phyloP scores from a whole-genome alignment of 176 grass and related monocot species.

The Tillandsia leiboldiana region DNA sequence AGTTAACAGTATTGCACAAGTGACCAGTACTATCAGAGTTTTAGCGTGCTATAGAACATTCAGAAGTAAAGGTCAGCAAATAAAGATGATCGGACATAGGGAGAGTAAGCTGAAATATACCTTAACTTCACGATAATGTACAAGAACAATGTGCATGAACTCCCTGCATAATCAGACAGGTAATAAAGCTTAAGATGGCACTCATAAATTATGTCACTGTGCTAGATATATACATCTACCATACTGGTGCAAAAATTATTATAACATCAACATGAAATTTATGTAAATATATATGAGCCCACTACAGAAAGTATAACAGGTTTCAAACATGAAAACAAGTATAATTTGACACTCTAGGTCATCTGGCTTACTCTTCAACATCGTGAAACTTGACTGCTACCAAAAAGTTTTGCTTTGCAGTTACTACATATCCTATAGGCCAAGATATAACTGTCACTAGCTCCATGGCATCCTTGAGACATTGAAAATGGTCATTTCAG shows the following conservation, averaged over 20 bases:
- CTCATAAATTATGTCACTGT: background rate
- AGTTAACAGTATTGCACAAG: background rate
- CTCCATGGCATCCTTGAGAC: too few species aligned
- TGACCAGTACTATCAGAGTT: too few species aligned
- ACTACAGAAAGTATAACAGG: background rate
- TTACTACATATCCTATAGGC: too few species aligned
- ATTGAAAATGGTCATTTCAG: too few species aligned
- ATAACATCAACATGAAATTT: background rate
- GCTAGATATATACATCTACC: too few species aligned
- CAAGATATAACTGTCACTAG: too few species aligned
- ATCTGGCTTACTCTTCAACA: background rate
- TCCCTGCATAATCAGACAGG: slow-evolving; percentile 48
- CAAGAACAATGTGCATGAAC: slow-evolving; percentile 95
- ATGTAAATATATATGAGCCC: too few species aligned
- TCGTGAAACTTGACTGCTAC: too few species aligned
- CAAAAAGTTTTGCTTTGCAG: too few species aligned
- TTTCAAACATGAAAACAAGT: background rate
- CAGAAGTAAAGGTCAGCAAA: too few species aligned
- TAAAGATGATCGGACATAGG: too few species aligned
- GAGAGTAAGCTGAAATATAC: slow-evolving; percentile 27
- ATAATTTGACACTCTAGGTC: background rate
- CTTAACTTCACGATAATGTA: slow-evolving; percentile 98
- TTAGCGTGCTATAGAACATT: too few species aligned
- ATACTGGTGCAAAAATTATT: background rate
- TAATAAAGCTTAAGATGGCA: background rate